phyloP scores from a whole-genome alignment of 352 stramenopile species.

The Phytophthora sansomeana region DNA sequence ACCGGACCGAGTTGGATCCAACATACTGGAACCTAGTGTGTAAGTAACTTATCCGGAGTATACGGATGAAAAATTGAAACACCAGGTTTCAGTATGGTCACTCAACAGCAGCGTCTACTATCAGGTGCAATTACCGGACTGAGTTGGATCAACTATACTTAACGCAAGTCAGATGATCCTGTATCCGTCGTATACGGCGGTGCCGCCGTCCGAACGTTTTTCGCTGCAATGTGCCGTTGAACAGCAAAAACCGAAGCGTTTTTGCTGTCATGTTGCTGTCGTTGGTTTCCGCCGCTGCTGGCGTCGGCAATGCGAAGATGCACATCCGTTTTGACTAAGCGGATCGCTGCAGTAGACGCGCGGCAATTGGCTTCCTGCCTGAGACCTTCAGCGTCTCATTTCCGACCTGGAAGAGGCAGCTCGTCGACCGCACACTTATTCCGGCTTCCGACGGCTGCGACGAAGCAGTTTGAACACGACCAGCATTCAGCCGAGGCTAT shows the following conservation, averaged over 20 bases:
- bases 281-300: slow-evolving; percentile 14
- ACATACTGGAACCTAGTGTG: not conserved
- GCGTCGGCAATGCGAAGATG: slow-evolving; percentile 16
- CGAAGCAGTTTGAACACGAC: slow-evolving; percentile 9
- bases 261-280: not conserved
- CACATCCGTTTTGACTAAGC: slow-evolving; percentile 15
- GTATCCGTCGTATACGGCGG: slow-evolving; percentile 31
- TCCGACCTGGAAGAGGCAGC: slow-evolving; percentile 17
- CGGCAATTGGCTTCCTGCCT: not conserved
- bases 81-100: too few relatives aligned
- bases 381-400: not conserved
- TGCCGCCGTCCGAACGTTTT: slow-evolving; percentile 25
- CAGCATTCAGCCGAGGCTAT: slow-evolving; percentile 2
- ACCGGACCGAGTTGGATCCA: not conserved
- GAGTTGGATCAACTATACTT: not conserved
- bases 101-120: slow-evolving; percentile 18
- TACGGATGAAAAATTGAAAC: not conserved
- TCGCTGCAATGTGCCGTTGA: slow-evolving; percentile 1
- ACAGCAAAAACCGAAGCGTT: slow-evolving; percentile 24
- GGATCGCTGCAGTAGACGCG: not conserved
- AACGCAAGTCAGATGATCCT: not conserved
- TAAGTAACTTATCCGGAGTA: slow-evolving; percentile 22
- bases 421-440: slow-evolving; percentile 5
- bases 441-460: slow-evolving; percentile 15
- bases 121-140: slow-evolving; percentile 14